Evolutionary conservation across 768 basidiomycete genomes (phyloP), one percentile per base, ranked within the genome.

Genomic region (Neoboletus magnificus): DNA sequence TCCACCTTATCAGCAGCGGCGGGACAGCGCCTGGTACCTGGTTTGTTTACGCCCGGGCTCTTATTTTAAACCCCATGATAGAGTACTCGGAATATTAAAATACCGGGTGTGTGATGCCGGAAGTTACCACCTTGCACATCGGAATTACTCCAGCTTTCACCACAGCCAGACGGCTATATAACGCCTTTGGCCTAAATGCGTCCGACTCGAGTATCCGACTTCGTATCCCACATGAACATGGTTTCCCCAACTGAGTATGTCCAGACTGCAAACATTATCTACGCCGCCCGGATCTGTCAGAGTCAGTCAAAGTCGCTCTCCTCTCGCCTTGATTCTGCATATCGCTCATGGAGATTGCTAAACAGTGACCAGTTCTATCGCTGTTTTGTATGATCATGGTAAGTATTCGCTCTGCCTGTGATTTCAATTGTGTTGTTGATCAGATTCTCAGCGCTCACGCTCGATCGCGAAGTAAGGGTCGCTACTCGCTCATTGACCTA

Each of bases 371-470:
- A 41, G 62, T 8, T 39, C 56, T 8, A 13, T 57, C 3, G 15
- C 55, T 6, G 18, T 65, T 30, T 41, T 67, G 35, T 65, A 66
- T n/a, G 65, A 66, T 44, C 65, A 66, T 41, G 39, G 65, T 45
- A 11, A 62, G 62, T 47, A 22, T 33, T 13, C 4, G 0, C 16
- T n/a, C 42, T 45, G 18, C 4, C 12, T 39, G 32, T 33, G 33
- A 33, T 22, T n/a, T 15, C 39, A 25, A 43, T 16, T 18, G 5
- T 10, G 5, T 37, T 15, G 25, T 39, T 55, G 1, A 57, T 42
- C 5, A 4, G 4, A 5, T 33, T 6, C 15, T 15, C 30, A 66
- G 66, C 41, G 23, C 42, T 66, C 23, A 65, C 49, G 2, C 43
- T 66, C 15, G 57, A 59, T 45, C 44, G 45, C 43, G 65, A 66